These are phyloP conservation scores for Boletus insuetus DNA, from an alignment of 768 basidiomycete genomes.

Conservation along the genomic window DNA sequence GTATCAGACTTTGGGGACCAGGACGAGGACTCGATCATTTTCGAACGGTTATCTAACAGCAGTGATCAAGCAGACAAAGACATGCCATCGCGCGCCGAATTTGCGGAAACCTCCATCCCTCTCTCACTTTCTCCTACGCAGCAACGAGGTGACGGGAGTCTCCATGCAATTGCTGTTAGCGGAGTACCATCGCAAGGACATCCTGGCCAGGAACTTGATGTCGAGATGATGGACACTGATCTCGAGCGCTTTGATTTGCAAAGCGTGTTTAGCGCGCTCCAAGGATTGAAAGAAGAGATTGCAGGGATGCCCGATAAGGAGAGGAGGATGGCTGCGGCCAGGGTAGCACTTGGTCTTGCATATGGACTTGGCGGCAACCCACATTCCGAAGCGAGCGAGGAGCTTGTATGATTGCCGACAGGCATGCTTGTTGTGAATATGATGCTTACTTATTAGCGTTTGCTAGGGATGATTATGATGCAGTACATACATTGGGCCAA, in stretches of 20 bases:
- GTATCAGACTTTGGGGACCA: constrained; percentile 56
- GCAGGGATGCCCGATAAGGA: constrained; percentile 60
- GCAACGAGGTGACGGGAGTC: constrained; percentile 6
- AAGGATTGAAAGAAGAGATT: constrained; percentile 75
- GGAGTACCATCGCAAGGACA: constrained; percentile 30
- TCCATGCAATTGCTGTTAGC: neutral
- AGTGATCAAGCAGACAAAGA: constrained; percentile 20
- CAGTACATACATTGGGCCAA: neutral
- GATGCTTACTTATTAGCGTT: neutral
- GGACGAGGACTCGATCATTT: constrained; percentile 32
- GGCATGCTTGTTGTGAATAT: neutral
- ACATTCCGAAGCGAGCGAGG: constrained; percentile 2
- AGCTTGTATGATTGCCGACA: constrained; percentile 5
- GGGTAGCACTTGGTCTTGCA: constrained; percentile 68
- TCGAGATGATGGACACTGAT: constrained; percentile 36
- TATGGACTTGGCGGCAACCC: constrained; percentile 48
- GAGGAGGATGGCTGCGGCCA: constrained; percentile 64
- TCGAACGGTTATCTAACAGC: constrained; percentile 5
- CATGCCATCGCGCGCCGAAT: constrained; percentile 50
- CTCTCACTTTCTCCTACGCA: constrained; percentile 16
- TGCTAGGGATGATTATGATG: neutral
- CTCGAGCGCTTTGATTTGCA: constrained; percentile 59
- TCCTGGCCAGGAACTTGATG: constrained; percentile 15
- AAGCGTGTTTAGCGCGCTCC: constrained; percentile 55
- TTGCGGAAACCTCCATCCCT: constrained; percentile 40